A percentile compares a stretch with the other conserved stretches of the same genome.
phyloP scores from a whole-genome alignment of 192 early-diverging fungal species.

The Jimgerdemannia lactiflua region DNA sequence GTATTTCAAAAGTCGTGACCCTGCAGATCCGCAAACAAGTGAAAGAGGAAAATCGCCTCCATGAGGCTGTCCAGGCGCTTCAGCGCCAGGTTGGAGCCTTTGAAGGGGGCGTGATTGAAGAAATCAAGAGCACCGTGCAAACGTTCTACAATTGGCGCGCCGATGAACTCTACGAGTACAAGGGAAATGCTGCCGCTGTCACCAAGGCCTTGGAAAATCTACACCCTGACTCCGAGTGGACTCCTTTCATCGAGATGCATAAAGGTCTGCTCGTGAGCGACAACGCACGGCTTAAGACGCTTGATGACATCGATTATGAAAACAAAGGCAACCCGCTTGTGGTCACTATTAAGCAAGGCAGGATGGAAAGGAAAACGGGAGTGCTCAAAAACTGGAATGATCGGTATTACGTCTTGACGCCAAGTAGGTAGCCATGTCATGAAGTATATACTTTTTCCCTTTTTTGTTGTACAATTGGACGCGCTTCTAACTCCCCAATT shows the following conservation, averaged over 20 bases:
- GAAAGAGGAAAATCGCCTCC: slow-evolving; percentile 35
- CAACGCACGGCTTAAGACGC: slow-evolving; percentile 21
- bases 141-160: slow-evolving; percentile 16
- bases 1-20: slow-evolving; percentile 16
- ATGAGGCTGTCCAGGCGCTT: slow-evolving; percentile 19
- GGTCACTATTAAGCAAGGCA: slow-evolving; percentile 31
- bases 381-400: slow-evolving; percentile 41
- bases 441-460: not conserved
- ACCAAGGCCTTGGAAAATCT: slow-evolving; percentile 23
- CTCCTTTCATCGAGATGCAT: slow-evolving; percentile 25
- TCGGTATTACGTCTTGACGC: slow-evolving; percentile 41
- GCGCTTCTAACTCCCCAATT: not conserved
- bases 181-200: slow-evolving; percentile 11
- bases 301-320: slow-evolving; percentile 35
- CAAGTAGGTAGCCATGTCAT: slow-evolving; percentile 14
- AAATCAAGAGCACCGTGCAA: slow-evolving; percentile 15
- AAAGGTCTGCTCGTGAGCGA: slow-evolving; percentile 36
- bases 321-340: slow-evolving; percentile 36
- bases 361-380: slow-evolving; percentile 31
- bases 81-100: slow-evolving; percentile 22
- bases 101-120: slow-evolving; percentile 18
- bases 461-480: not conserved
- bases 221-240: slow-evolving; percentile 39
- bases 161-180: slow-evolving; percentile 22
- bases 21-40: slow-evolving; percentile 30